Percentiles rank a stretch among this genome's conserved stretches.
phyloP scores from a whole-genome alignment of 345 rosid species.

The Carallia brachiata region DNA sequence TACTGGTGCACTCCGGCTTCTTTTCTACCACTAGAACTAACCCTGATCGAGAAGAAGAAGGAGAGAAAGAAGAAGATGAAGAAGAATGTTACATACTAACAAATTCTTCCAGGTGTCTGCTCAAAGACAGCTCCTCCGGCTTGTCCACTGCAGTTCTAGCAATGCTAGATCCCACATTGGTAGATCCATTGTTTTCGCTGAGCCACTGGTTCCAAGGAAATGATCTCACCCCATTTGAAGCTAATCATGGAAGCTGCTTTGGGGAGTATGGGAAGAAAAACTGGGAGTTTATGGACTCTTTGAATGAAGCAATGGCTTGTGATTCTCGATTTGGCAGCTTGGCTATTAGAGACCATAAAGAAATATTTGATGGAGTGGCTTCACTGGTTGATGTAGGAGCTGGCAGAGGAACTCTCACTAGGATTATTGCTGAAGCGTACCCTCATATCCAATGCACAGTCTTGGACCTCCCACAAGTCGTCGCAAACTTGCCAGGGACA shows the following conservation, averaged over 20 bases:
- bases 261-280: constrained; percentile 16
- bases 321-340: constrained; percentile 21
- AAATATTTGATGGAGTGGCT: constrained; percentile 17
- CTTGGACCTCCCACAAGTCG: constrained; percentile 23
- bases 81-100: constrained; percentile 20
- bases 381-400: constrained; percentile 28
- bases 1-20: constrained; percentile 20
- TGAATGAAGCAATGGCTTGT: constrained; percentile 26
- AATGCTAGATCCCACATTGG: constrained; percentile 8
- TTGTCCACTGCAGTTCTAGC: neutral
- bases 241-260: constrained; percentile 16
- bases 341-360: constrained; percentile 7
- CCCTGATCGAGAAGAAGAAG: neutral
- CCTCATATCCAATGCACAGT: constrained; percentile 22
- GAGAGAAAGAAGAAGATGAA: neutral
- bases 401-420: constrained; percentile 19
- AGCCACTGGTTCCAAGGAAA: constrained; percentile 18
- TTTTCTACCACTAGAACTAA: neutral
- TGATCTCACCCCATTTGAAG: constrained; percentile 16
- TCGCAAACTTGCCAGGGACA: constrained; percentile 11
- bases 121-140: constrained; percentile 5
- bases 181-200: constrained; percentile 7
- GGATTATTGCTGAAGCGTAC: constrained; percentile 12
- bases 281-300: constrained; percentile 3
- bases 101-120: constrained; percentile 16